A percentile compares a stretch with the other conserved stretches of the same genome.
Evolutionary conservation across 1,284 basidiomycete species (phyloP).

Genomic region (Phellinidium pouzarii): DNA sequence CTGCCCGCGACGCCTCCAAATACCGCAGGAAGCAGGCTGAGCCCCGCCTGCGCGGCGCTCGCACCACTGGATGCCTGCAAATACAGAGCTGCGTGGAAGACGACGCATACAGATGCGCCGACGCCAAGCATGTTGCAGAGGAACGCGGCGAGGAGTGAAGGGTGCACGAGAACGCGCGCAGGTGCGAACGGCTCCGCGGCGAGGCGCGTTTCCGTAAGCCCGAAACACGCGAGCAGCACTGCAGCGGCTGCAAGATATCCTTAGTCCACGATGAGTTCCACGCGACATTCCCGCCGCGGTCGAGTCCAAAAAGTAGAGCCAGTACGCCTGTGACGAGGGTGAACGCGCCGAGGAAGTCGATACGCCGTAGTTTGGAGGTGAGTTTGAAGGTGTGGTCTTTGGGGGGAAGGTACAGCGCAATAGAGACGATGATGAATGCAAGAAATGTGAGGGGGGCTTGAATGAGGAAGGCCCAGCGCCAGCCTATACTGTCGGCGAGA

Average conservation of each 20-base stretch:
- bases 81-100: slow-evolving; percentile 53
- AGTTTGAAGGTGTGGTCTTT: slow-evolving; percentile 32
- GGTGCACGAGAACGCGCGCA: slow-evolving; percentile 42
- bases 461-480: slow-evolving; percentile 56
- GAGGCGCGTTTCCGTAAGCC: slow-evolving; percentile 32
- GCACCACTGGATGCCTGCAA: slow-evolving; percentile 47
- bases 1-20: slow-evolving; percentile 42
- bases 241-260: slow-evolving; percentile 23
- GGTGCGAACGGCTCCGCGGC: slow-evolving; percentile 57
- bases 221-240: slow-evolving; percentile 25
- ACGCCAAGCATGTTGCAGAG: slow-evolving; percentile 53
- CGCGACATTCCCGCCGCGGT: slow-evolving; percentile 50
- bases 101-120: slow-evolving; percentile 35
- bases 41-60: slow-evolving; percentile 40
- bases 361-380: slow-evolving; percentile 42
- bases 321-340: slow-evolving; percentile 46
- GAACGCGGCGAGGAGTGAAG: slow-evolving; percentile 45
- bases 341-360: slow-evolving; percentile 52
- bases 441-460: slow-evolving; percentile 50
- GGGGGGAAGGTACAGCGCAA: slow-evolving; percentile 42
- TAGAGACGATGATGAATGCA: slow-evolving; percentile 44
- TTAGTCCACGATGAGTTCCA: slow-evolving; percentile 40
- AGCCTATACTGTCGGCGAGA: slow-evolving; percentile 54
- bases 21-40: slow-evolving; percentile 45
- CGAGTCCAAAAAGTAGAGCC: slow-evolving; percentile 48